These are phyloP conservation scores for Komagataella ulmi DNA, from an alignment of 805 yeast genomes.

Conservation along the genomic window DNA sequence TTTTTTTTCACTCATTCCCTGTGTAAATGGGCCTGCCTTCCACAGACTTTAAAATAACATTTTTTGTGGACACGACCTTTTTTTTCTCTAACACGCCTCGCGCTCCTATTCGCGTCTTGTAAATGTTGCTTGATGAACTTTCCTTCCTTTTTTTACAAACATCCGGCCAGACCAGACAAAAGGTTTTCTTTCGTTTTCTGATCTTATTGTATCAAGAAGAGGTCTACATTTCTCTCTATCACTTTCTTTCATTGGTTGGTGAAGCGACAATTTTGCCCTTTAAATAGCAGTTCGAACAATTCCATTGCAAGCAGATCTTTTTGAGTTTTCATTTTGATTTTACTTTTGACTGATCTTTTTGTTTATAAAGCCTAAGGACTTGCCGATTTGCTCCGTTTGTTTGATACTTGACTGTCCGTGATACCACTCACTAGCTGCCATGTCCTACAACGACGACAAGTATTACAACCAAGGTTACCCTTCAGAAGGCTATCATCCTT, in stretches of 20 bases:
- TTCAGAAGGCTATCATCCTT: slow-evolving; percentile 14
- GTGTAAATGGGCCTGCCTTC: neutral
- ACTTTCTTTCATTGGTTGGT: neutral
- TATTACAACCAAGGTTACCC: slow-evolving; percentile 25
- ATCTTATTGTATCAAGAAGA: neutral
- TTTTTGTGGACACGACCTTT: neutral
- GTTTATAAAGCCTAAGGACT: neutral
- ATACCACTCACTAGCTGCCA: slow-evolving; percentile 14
- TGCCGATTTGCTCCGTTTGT: neutral
- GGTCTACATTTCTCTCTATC: neutral
- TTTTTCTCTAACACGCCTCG: neutral
- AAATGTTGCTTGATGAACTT: neutral
- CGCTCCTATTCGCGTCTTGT: neutral
- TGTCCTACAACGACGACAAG: slow-evolving; percentile 51
- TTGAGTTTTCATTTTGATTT: slow-evolving; percentile 2
- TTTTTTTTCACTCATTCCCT: neutral
- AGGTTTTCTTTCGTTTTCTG: neutral
- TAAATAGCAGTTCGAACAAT: neutral
- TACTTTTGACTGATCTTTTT: neutral
- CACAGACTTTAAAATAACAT: neutral
- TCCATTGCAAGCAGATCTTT: neutral
- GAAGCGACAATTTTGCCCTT: neutral
- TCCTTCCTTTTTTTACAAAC: neutral
- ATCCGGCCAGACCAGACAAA: neutral
- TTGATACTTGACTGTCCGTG: neutral